phyloP scores from a whole-genome alignment of 2,329 filamentous ascomycete species.

The Ophiostoma ulmi region DNA sequence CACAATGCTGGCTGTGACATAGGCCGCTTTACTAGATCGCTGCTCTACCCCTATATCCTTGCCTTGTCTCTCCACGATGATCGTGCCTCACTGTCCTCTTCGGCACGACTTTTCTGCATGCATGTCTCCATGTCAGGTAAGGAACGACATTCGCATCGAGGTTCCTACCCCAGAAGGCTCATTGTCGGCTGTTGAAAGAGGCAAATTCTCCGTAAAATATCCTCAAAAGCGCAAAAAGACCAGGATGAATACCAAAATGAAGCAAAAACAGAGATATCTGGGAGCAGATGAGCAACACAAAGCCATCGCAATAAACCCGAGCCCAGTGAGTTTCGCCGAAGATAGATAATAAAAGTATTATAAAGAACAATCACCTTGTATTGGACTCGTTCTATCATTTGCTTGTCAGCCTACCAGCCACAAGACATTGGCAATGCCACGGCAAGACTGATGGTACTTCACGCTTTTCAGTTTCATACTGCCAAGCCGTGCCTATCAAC shows the following conservation, averaged over 20 bases:
- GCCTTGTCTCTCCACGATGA: neutral
- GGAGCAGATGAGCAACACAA: neutral
- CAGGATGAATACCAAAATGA: neutral
- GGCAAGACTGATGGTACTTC: neutral
- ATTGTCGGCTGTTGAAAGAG: neutral
- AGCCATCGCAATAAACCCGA: neutral
- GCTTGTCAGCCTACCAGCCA: neutral
- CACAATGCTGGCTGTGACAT: neutral
- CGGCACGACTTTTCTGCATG: neutral
- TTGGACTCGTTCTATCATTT: neutral
- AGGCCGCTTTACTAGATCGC: neutral
- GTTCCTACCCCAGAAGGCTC: neutral
- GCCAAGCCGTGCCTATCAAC: neutral
- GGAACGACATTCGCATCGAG: neutral
- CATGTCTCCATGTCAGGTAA: neutral
- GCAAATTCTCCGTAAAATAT: neutral
- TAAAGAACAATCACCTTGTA: neutral
- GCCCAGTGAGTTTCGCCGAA: neutral
- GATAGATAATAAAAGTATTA: neutral
- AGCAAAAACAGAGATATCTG: neutral
- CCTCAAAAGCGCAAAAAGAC: neutral
- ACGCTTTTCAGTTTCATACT: neutral
- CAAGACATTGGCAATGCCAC: neutral
- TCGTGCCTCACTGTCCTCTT: constrained; percentile 2
- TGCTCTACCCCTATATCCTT: neutral